Evolutionary conservation across 148 eudicot genomes (phyloP).

Genomic region (Rhododendron ovatum): DNA sequence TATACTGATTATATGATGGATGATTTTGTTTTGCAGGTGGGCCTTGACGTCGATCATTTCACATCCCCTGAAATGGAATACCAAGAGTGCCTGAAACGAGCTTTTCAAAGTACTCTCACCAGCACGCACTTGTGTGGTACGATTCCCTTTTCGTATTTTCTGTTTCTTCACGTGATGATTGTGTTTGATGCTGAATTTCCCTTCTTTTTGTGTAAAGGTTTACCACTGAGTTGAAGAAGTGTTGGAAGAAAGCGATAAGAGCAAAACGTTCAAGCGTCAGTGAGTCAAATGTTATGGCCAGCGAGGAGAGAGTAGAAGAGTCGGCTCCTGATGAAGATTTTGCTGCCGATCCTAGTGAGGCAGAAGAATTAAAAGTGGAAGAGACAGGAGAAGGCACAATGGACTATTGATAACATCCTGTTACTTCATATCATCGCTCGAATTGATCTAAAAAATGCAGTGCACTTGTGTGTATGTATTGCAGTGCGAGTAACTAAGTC

Average conservation of each 20-base stretch:
- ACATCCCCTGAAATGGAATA: no score
- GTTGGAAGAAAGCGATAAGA: slow-evolving; percentile 9
- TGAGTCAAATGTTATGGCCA: slow-evolving; percentile 2
- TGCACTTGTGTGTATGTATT: not conserved
- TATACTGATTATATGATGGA: not conserved
- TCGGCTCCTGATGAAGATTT: slow-evolving; percentile 1
- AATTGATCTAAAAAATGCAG: not conserved
- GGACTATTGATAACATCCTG: not conserved
- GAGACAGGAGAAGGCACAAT: slow-evolving; percentile 1
- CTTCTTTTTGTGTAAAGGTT: slow-evolving; percentile 22
- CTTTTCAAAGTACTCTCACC: no score
- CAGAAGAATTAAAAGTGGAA: not conserved
- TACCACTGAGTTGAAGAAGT: slow-evolving; percentile 43
- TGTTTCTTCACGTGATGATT: not conserved
- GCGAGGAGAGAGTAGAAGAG: slow-evolving; percentile 2
- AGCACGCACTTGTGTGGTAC: slow-evolving; percentile 44
- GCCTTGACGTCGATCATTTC: no score
- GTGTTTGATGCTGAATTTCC: not conserved
- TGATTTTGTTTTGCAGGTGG: slow-evolving; percentile 27
- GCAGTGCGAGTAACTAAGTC: not conserved
- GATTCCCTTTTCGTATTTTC: not conserved
- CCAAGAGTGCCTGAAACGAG: no score
- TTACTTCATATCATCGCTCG: not conserved
- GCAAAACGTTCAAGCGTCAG: not conserved
- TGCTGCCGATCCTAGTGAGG: not conserved